Conservation (phyloP, 202 grass and related monocot genomes). For the Dendrocalamus latiflorus region DNA sequence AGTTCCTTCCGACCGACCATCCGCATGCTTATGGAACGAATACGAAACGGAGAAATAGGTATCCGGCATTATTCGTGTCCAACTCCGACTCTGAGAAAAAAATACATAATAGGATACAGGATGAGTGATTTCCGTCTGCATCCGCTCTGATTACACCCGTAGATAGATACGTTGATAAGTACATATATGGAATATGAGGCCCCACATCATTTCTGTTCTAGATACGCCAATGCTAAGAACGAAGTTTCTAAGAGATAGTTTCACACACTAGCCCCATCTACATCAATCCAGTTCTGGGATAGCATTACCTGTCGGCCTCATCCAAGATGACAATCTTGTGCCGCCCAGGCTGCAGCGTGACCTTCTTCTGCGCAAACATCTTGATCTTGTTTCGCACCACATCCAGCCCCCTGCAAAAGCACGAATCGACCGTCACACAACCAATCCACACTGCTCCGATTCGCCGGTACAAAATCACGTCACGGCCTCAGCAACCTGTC, state of each 20-base stretch:
- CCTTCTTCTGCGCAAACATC: slow-evolving; percentile 98
- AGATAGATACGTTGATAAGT: too few species aligned
- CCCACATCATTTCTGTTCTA: too few species aligned
- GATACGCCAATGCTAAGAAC: neutral
- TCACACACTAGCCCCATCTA: neutral
- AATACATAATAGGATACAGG: too few species aligned
- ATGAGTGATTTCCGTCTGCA: too few species aligned
- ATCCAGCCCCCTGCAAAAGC: slow-evolving; percentile 70
- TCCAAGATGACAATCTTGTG: slow-evolving; percentile 93
- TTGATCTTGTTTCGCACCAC: slow-evolving; percentile 98
- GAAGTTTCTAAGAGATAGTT: neutral
- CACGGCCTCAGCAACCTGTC: slow-evolving; percentile 54
- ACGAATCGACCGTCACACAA: neutral
- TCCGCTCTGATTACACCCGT: too few species aligned
- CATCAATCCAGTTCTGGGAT: neutral
- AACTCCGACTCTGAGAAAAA: too few species aligned
- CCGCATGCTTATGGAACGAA: too few species aligned
- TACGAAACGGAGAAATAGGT: too few species aligned
- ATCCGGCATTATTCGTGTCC: too few species aligned
- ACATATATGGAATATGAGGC: too few species aligned
- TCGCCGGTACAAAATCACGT: neutral
- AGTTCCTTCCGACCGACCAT: too few species aligned
- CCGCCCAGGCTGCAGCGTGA: slow-evolving; percentile 66
- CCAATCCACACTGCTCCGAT: neutral
- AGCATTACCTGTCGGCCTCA: slow-evolving; percentile 82